A percentile compares a stretch with the other conserved stretches of the same genome.
phyloP scores from a whole-genome alignment of 805 yeast genomes.

The Candida ortonii region DNA sequence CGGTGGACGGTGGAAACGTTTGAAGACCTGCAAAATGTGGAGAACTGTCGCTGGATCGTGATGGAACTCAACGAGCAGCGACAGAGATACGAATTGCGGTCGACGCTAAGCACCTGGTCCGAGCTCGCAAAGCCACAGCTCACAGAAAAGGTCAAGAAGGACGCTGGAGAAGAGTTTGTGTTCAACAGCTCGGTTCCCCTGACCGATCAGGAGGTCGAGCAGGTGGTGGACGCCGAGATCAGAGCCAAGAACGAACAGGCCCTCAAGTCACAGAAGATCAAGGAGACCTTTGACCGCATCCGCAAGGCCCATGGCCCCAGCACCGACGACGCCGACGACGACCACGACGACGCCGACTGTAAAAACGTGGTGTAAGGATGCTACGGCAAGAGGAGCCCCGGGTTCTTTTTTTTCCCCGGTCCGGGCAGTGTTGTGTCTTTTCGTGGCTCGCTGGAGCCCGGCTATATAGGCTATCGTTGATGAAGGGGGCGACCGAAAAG shows the following conservation, averaged over 20 bases:
- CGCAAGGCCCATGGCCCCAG: constrained; percentile 7
- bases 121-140: constrained; percentile 39
- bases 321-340: constrained; percentile 23
- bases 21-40: constrained; percentile 77
- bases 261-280: constrained; percentile 41
- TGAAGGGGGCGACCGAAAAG: no score
- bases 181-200: constrained; percentile 24
- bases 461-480: no score
- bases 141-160: constrained; percentile 23
- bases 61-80: constrained; percentile 60
- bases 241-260: constrained; percentile 39
- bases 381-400: no score
- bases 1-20: constrained; percentile 90
- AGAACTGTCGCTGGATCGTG: constrained; percentile 77
- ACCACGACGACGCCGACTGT: constrained; percentile 24
- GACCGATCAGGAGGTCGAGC: constrained; percentile 25
- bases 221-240: constrained; percentile 42
- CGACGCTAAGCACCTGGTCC: constrained; percentile 71
- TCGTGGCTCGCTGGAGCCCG: no score
- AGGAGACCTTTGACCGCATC: constrained; percentile 35
- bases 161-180: constrained; percentile 25
- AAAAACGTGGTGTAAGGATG: no score
- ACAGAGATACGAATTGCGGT: constrained; percentile 54
- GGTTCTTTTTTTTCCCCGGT: no score
- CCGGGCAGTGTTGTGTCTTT: no score